Evolutionary conservation across 1,284 basidiomycete species (phyloP), one percentile per base, ranked within the genome.

Genomic region (Heterobasidion annosum): DNA sequence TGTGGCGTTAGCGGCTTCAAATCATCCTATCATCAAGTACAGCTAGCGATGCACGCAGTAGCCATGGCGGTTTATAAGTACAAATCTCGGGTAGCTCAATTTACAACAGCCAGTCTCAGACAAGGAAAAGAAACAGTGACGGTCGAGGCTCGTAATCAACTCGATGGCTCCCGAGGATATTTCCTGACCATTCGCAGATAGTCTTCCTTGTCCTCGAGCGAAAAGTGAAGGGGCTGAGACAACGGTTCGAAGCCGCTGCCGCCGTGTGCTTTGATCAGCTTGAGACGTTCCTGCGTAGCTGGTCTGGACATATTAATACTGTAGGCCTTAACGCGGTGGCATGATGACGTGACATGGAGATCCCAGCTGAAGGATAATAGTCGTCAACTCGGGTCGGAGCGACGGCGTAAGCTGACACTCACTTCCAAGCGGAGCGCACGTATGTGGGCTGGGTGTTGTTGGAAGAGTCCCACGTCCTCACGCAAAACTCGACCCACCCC

Each of bases 361-460:
- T 77, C 77, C 79, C 77, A 79, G 64, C 76, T 80, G 56, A 1
- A 40, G 16, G 13, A 48, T 8, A 19, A 15, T 34, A 16, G 49
- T 52, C 16, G 48, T 40, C 13, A 40, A 19, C 10, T 2, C 43
- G 9, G 48, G 35, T 9, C 25, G 8, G 50, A 50, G 42, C 53
- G 33, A 50, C 9, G 15, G 10, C 37, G 46, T 15, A 50, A n/a
- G 13, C 16, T 19, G 51, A 18, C 8, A 64, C 75, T 56, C 58
- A 79, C 78, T 79, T 79, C 77, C 76, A 79, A 4, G 76, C 73
- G 15, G 76, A 79, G 35, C 76, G 73, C 8, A 81, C 75, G 57
- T 73, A 78, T 1, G 79, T 80, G 18, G 79, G 79, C 59, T 81
- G 75, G 3, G 78, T 81, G 60, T 82, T 81, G 65, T 77, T 78